Percentiles rank a stretch among this genome's conserved stretches.
phyloP scores from a whole-genome alignment of 2,329 filamentous ascomycete genomes.

The Chaetomiaceae sp. region DNA sequence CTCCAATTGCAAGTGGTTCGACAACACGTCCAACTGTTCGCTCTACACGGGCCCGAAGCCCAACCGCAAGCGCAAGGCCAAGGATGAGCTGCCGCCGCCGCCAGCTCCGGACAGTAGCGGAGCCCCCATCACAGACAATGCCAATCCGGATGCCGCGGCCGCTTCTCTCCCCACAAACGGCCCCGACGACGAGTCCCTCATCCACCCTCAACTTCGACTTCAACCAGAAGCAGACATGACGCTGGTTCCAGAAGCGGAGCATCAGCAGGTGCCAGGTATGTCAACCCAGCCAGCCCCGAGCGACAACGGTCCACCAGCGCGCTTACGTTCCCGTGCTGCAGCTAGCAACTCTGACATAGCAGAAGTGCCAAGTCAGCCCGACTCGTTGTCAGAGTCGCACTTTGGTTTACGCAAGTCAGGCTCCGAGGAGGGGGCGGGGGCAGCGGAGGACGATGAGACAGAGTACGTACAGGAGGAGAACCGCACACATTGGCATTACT shows the following conservation, averaged over 20 bases:
- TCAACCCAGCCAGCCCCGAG: neutral
- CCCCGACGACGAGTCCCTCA: neutral
- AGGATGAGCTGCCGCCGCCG: slow-evolving; percentile 14
- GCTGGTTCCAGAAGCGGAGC: neutral
- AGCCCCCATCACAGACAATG: neutral
- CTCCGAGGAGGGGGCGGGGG: neutral
- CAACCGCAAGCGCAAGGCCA: slow-evolving; percentile 28
- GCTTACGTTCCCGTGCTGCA: neutral
- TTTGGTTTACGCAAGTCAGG: neutral
- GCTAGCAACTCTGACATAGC: neutral
- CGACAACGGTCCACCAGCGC: neutral
- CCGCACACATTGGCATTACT: neutral
- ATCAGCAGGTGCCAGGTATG: neutral
- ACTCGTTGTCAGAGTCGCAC: neutral
- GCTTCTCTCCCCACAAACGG: neutral
- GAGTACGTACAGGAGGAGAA: neutral
- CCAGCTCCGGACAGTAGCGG: neutral
- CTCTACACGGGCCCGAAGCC: slow-evolving; percentile 28
- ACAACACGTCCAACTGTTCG: slow-evolving; percentile 27
- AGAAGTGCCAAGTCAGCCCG: neutral
- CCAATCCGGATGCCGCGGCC: neutral
- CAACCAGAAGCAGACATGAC: slow-evolving; percentile 10
- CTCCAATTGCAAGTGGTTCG: slow-evolving; percentile 31
- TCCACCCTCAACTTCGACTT: neutral
- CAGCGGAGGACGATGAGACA: neutral